Evolutionary conservation across 495 filamentous ascomycete genomes (phyloP).

Genomic region (Mytilinidion resinicola): DNA sequence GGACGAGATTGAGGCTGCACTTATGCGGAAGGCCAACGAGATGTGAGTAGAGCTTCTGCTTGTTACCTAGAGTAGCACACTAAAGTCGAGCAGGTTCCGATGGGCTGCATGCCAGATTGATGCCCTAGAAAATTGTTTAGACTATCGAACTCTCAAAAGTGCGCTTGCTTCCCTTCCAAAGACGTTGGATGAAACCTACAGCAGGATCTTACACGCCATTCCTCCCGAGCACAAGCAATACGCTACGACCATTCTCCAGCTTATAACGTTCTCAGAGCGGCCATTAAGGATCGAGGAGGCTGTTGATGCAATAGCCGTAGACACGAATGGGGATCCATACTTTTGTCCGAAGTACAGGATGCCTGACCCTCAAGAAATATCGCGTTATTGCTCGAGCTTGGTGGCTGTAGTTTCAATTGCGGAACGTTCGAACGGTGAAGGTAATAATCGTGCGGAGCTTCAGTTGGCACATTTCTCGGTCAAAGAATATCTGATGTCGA

Average conservation of each 20-base stretch:
- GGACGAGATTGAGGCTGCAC: slow-evolving; percentile 2
- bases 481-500: slow-evolving; percentile 37
- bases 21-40: slow-evolving; percentile 3
- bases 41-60: slow-evolving; percentile 15
- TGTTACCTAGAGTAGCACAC: background rate
- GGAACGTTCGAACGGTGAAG: background rate
- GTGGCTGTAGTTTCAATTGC: slow-evolving; percentile 1
- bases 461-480: slow-evolving; percentile 39
- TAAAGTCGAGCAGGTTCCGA: slow-evolving; percentile 36
- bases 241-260: slow-evolving; percentile 32
- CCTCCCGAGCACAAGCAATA: slow-evolving; percentile 11
- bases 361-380: slow-evolving; percentile 25
- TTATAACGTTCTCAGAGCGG: slow-evolving; percentile 28
- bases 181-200: slow-evolving; percentile 39
- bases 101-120: slow-evolving; percentile 42
- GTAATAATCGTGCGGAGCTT: background rate
- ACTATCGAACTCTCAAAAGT: slow-evolving; percentile 21
- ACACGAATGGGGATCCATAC: slow-evolving; percentile 3
- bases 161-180: slow-evolving; percentile 34
- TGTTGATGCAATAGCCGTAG: slow-evolving; percentile 32
- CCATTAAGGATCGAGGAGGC: slow-evolving; percentile 27
- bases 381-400: slow-evolving; percentile 28
- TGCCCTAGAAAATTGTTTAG: slow-evolving; percentile 31
- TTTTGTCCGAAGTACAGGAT: slow-evolving; percentile 27
- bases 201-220: slow-evolving; percentile 35